Evolutionary conservation across 2,329 filamentous ascomycete species (phyloP).

Genomic region (Alternaria novae-zelandiae): DNA sequence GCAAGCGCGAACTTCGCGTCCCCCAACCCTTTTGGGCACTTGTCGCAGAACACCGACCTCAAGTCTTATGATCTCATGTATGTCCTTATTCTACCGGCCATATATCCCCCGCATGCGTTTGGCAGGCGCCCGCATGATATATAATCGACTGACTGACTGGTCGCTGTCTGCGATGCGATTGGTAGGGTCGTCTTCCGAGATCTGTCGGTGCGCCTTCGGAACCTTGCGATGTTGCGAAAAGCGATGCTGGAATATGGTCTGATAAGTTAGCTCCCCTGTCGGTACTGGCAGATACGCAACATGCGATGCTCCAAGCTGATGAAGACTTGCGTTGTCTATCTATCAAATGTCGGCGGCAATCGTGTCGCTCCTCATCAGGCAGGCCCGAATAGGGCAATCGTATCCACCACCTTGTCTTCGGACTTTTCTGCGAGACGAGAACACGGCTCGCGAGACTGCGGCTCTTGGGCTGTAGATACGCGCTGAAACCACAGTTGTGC

Average conservation of each 20-base stretch:
- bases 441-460: constrained; percentile 6
- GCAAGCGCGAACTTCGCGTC: background rate
- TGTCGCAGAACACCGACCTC: background rate
- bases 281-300: background rate
- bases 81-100: background rate
- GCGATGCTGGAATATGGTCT: background rate
- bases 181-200: background rate
- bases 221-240: background rate
- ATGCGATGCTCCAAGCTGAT: background rate
- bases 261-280: background rate
- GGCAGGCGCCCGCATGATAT: background rate
- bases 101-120: background rate
- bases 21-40: background rate
- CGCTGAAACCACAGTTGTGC: background rate
- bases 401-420: background rate
- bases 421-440: background rate
- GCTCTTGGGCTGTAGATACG: background rate
- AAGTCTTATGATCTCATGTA: background rate
- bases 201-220: background rate
- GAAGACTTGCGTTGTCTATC: background rate
- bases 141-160: background rate
- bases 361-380: background rate
- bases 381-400: background rate
- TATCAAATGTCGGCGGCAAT: background rate
- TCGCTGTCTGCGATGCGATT: background rate